A percentile compares a stretch with the other conserved stretches of the same genome.
Evolutionary conservation across 164 flowering plant genomes (phyloP).

Genomic region (Umbellularia californica): DNA sequence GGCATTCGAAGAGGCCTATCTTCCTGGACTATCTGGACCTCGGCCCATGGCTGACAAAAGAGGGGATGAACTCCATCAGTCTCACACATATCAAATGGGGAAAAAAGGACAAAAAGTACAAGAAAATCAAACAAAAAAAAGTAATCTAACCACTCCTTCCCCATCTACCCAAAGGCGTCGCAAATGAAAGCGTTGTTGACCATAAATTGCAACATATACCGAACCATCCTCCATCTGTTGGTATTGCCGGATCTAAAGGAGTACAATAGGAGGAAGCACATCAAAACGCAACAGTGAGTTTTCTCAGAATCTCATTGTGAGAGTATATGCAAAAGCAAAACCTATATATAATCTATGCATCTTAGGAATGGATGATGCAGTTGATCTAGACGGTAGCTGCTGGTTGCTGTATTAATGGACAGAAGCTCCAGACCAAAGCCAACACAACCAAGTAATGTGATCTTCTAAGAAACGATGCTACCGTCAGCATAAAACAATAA

Average conservation of each 20-base stretch:
- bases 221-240: constrained; percentile 79
- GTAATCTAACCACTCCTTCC: constrained; percentile 64
- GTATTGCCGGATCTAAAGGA: constrained; percentile 73
- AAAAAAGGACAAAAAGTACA: not conserved
- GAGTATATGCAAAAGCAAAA: too few relatives aligned
- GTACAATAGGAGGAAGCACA: not conserved
- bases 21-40: constrained; percentile 80
- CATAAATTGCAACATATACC: constrained; percentile 75
- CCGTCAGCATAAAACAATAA: not conserved
- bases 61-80: constrained; percentile 3
- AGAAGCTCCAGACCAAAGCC: not conserved
- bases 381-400: not conserved
- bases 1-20: constrained; percentile 82
- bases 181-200: constrained; percentile 79
- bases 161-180: constrained; percentile 71
- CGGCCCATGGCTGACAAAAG: constrained; percentile 69
- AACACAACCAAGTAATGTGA: not conserved
- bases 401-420: not conserved
- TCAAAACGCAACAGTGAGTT: constrained; percentile 2
- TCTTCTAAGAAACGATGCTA: not conserved
- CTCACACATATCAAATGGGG: constrained; percentile 1
- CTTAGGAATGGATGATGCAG: not conserved
- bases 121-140: constrained; percentile 1
- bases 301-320: not conserved
- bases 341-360: not conserved